Conservation (phyloP, 2,329 filamentous ascomycete genomes). For the Phialophora tarda region DNA sequence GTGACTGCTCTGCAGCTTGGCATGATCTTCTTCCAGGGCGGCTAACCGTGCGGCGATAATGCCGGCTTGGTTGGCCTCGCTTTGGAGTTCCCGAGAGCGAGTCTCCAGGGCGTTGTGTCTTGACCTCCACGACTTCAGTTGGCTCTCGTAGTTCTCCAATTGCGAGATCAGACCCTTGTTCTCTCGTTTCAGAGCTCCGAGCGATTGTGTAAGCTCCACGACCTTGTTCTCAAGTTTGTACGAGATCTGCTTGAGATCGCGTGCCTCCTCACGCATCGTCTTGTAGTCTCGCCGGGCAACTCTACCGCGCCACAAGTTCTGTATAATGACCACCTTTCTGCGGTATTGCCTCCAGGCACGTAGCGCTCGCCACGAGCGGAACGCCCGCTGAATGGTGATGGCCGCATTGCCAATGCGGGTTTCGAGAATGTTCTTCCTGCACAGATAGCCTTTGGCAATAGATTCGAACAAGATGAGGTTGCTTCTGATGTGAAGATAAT, state of each 20-base stretch:
- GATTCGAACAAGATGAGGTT: slow-evolving; percentile 90
- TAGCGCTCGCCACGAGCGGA: slow-evolving; percentile 80
- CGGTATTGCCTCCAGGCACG: slow-evolving; percentile 86
- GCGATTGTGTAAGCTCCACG: slow-evolving; percentile 91
- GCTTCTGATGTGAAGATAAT: slow-evolving; percentile 76
- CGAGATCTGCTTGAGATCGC: slow-evolving; percentile 98
- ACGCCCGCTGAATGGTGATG: slow-evolving; percentile 85
- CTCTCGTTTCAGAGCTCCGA: slow-evolving; percentile 90
- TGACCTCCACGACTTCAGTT: slow-evolving; percentile 95
- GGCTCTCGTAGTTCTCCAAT: slow-evolving; percentile 92
- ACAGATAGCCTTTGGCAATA: slow-evolving; percentile 86
- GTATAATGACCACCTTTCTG: slow-evolving; percentile 84
- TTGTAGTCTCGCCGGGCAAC: slow-evolving; percentile 84
- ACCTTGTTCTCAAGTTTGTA: slow-evolving; percentile 99
- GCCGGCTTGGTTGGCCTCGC: slow-evolving; percentile 95
- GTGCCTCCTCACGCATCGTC: slow-evolving; percentile 87
- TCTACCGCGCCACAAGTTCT: slow-evolving; percentile 91
- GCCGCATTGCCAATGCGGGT: slow-evolving; percentile 91
- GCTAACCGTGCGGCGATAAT: slow-evolving; percentile 89
- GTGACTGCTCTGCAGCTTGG: slow-evolving; percentile 83
- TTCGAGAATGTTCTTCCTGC: slow-evolving; percentile 90
- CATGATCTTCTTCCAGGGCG: slow-evolving; percentile 95
- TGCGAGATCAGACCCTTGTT: slow-evolving; percentile 89
- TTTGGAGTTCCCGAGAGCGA: slow-evolving; percentile 90
- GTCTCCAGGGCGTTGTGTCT: slow-evolving; percentile 88